Base-by-base conservation (phyloP, 2,329 filamentous ascomycete genomes). In the Botrytis sinoallii region DNA sequence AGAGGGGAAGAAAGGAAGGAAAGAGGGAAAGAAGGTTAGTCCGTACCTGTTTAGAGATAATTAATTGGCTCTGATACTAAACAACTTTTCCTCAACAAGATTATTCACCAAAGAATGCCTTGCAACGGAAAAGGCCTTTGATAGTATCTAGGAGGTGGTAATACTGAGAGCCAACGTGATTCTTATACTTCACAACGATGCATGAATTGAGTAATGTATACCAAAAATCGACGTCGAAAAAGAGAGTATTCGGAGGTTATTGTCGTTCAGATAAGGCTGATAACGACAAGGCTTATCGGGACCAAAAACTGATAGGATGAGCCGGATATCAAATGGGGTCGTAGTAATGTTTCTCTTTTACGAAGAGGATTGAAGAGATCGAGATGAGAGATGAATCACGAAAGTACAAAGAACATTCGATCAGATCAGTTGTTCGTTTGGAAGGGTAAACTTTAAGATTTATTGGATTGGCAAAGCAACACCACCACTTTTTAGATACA, bases 191-290 rank as follows among this genome's bases (percentile, higher is more conserved):
- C 48, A 44, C 66, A 69, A 57, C 66, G 48, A 69, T 57, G 48
- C 66, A 69, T 69, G 25, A 57, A 69, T 57, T 18, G 66, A 7
- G 46, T 20, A 25, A 16, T 46, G 44, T 35, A 35, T 64, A 12
- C 22, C 20, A 18, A 18, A 35, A 32, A 35, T 16, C 4, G 32
- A 67, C 32, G 7, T 38, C 22, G 64, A 48, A 29, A 29, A 40
- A 22, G 64, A 38, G 32, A 40, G 46, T 29, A 55, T 40, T 18
- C 10, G 25, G 25, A 29, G 18, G 46, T 22, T 29, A 4, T n/a
- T 44, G 66, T 69, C 48, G 35, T 69, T 69, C 66, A 42, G 40
- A 69, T 57, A 42, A 42, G 48, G 35, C 32, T 55, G 44, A 67
- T 38, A n/a, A 16, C 38, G 65, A 55, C 35, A 55, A 55, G 44